Conservation (phyloP, 148 eudicot species). For the Rhododendron molle region DNA sequence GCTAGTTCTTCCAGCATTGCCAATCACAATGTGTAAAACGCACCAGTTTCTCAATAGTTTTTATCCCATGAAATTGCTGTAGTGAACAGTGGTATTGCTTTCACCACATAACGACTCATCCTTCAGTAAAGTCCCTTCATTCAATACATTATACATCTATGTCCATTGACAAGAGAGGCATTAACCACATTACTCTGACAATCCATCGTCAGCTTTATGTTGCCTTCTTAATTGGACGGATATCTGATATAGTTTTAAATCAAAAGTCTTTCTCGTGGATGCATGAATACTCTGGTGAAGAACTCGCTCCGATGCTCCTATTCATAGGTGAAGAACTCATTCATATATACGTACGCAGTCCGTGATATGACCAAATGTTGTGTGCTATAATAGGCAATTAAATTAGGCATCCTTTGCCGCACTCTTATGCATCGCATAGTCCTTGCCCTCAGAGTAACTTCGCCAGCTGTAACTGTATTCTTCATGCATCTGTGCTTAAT, state of each 20-base stretch:
- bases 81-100: neutral
- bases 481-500: neutral
- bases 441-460: neutral
- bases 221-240: neutral
- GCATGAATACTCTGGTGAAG: neutral
- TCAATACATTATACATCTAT: neutral
- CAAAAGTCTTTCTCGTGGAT: neutral
- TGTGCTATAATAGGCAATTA: neutral
- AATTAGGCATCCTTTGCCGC: neutral
- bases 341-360: neutral
- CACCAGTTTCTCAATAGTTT: neutral
- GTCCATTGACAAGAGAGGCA: neutral
- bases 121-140: neutral
- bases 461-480: neutral
- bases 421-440: neutral
- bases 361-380: neutral
- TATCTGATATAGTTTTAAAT: neutral
- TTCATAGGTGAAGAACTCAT: neutral
- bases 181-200: neutral
- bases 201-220: neutral
- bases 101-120: neutral
- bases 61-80: neutral
- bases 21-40: neutral
- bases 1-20: neutral
- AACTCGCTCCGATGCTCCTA: neutral